Percentiles rank a stretch among this genome's conserved stretches.
phyloP scores from a whole-genome alignment of 495 filamentous ascomycete genomes.

The Pyronema omphalodes region DNA sequence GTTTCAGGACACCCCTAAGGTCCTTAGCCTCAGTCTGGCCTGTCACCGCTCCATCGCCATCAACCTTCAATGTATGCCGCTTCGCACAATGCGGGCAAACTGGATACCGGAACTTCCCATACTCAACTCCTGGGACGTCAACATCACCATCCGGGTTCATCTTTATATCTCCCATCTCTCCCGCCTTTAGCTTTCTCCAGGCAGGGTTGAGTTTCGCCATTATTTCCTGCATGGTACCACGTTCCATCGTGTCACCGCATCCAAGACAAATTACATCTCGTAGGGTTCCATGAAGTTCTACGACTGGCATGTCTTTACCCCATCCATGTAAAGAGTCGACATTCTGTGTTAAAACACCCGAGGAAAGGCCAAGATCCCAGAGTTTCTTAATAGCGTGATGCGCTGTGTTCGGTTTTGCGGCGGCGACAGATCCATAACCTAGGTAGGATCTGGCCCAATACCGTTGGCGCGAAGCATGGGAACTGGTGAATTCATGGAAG shows the following conservation, averaged over 20 bases:
- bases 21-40: neutral
- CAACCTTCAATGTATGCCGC: conserved; percentile 43
- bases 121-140: conserved; percentile 72
- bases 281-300: conserved; percentile 79
- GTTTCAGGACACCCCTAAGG: conserved; percentile 45
- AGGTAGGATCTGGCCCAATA: conserved; percentile 95
- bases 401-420: conserved; percentile 58
- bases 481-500: conserved; percentile 65
- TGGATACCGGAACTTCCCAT: conserved; percentile 79
- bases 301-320: neutral
- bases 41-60: conserved; percentile 49
- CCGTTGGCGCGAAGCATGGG: conserved; percentile 73
- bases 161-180: conserved; percentile 29
- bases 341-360: conserved; percentile 72
- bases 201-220: conserved; percentile 64
- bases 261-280: conserved; percentile 64
- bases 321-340: neutral
- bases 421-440: conserved; percentile 66
- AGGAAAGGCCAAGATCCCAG: conserved; percentile 49
- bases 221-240: conserved; percentile 55
- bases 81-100: conserved; percentile 70
- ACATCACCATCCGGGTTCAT: conserved; percentile 92
- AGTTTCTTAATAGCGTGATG: conserved; percentile 60
- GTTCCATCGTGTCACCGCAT: conserved; percentile 46
- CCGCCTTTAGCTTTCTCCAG: conserved; percentile 50